A percentile compares a stretch with the other conserved stretches of the same genome.
Conservation (phyloP, 306 rosid genomes). For the Glycine latifolia region DNA sequence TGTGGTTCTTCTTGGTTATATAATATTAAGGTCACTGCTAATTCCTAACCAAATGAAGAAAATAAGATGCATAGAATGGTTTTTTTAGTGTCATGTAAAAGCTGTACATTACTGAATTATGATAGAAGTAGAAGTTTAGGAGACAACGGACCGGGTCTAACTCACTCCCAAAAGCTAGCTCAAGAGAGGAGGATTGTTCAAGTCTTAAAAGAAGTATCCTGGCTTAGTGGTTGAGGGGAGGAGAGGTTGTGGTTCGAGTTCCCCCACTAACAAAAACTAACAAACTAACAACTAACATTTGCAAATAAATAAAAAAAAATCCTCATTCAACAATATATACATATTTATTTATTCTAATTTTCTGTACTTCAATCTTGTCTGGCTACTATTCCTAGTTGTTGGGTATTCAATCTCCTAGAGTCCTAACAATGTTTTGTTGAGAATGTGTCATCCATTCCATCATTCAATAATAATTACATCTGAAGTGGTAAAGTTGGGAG, state of each 20-base stretch:
- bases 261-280: no score
- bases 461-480: background rate
- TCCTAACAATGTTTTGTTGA: slow-evolving; percentile 5
- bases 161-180: background rate
- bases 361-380: background rate
- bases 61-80: background rate
- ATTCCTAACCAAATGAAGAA: slow-evolving; percentile 37
- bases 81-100: slow-evolving; percentile 1
- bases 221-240: no score
- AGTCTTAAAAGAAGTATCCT: background rate
- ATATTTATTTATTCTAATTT: background rate
- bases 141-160: background rate
- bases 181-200: background rate
- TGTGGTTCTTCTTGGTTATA: slow-evolving; percentile 25
- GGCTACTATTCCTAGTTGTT: background rate
- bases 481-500: background rate
- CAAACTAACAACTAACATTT: no score
- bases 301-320: no score
- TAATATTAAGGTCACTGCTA: slow-evolving; percentile 35
- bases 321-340: no score
- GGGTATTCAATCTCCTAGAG: background rate
- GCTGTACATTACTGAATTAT: background rate
- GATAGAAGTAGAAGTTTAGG: slow-evolving; percentile 3
- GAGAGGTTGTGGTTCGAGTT: no score
- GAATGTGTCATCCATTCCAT: background rate